Evolutionary conservation across 2,329 filamentous ascomycete genomes (phyloP), one percentile per base, ranked within the genome.

Genomic region (Polytolypa hystricis): DNA sequence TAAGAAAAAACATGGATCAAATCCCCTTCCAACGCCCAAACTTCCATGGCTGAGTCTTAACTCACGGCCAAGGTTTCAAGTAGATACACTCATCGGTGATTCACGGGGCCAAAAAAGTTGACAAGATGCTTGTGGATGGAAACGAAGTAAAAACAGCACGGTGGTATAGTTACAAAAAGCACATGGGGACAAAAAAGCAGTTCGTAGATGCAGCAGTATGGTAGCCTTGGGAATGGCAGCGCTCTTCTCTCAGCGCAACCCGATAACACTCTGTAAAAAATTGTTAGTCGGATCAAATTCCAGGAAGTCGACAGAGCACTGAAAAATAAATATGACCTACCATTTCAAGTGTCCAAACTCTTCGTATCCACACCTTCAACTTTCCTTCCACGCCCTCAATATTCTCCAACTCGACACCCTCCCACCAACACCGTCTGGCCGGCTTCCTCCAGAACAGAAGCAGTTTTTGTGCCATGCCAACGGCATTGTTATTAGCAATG

Each of bases 301-400:
- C n/a, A n/a, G n/a, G n/a, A n/a, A n/a, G n/a, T n/a, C n/a, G 10
- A 33, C 8, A 35, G 11, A 37, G 12, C 12, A 17, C n/a, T n/a
- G n/a, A n/a, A n/a, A 19, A 21, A 25, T 15, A n/a, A 11, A 25
- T 7, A 8, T 34, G n/a, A 54, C 68, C 57, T 60, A 79, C 76
- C 76, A 98, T 98, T 70, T 98, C 91, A 41, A 98, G 71, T 41
- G 91, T 98, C 91, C 91, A 98, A 41, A 98, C 91, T 52, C 91
- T 76, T 54, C 91, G 74, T 57, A 98, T 96, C 91, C 91, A 98
- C 40, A 98, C 86, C 65, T 98, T 98, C 48, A 98, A 71, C 57
- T 80, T 84, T 35, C 87, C 89, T 35, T 93, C 77, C 5, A 96
- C 81, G 10, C 91, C 91, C 34, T 93, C 85, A 9, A 98, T 83